Evolutionary conservation across 352 stramenopile genomes (phyloP), one percentile per base, ranked within the genome.

Genomic region (Phytophthora citrophthora): DNA sequence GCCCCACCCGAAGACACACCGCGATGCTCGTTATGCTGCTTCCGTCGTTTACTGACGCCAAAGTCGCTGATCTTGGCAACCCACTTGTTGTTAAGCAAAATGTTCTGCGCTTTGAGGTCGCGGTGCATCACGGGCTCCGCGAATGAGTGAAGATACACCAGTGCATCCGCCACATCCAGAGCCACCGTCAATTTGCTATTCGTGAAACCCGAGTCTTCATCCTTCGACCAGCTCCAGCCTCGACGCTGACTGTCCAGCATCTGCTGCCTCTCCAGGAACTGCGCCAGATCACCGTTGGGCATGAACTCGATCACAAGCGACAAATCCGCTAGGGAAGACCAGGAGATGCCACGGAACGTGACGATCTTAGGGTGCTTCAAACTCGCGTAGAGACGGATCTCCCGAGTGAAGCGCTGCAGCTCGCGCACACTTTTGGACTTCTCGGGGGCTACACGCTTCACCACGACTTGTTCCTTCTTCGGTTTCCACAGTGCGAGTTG

Each of bases 61-160:
- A 89, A 89, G 51, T 89, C 80, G 18, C 70, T 83, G 31, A 88
- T 57, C 54, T 88, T 89, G 44, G 77, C 74, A 11, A 77, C 62
- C 69, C 63, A 75, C 38, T 73, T 74, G 26, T 69, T 78, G 54
- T 60, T 80, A 12, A 89, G 44, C 24, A 89, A 53, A 45, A 89
- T 76, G 45, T 88, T 89, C 54, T 81, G 66, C 5, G 80, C 68
- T 46, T 89, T 89, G 26, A 89, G 26, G 50, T 89, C 80, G 46
- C 77, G 80, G 27, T 89, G 80, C 44, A 88, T 79, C 4, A 89
- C 68, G 4, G 63, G 63, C 18, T 69, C 63, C 15, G 63, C 65
- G 36, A 80, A 72, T 16, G 66, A 76, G 52, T 85, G 76, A 5
- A 85, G 46, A 56, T 81, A 85, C 20, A 78, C 61, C 31, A 85